Conservation (phyloP, 164 flowering plant species). For the Annona squamosa region DNA sequence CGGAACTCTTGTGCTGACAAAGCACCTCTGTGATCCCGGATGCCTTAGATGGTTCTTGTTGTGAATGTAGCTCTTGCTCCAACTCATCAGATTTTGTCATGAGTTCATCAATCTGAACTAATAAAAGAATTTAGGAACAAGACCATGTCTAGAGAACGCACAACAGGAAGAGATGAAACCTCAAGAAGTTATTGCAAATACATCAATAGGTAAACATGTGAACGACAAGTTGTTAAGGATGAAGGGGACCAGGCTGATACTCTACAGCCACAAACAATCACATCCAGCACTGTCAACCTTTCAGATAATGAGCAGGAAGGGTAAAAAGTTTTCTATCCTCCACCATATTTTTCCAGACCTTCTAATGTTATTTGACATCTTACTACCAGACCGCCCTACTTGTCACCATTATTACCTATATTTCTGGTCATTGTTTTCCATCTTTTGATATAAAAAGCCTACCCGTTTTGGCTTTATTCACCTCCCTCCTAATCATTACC, state of each 20-base stretch:
- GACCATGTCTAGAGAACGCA: not conserved
- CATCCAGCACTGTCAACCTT: not conserved
- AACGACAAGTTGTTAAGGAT: not conserved
- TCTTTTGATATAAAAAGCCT: too few relatives aligned
- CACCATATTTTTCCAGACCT: too few relatives aligned
- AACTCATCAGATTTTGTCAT: conserved; percentile 46
- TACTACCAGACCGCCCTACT: too few relatives aligned
- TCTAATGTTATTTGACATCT: too few relatives aligned
- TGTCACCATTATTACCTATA: too few relatives aligned
- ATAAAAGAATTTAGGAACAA: not conserved
- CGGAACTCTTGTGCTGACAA: conserved; percentile 58
- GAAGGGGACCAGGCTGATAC: not conserved
- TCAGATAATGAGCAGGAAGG: not conserved
- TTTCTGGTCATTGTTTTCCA: too few relatives aligned
- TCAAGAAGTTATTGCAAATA: not conserved
- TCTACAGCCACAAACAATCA: not conserved
- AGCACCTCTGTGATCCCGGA: conserved; percentile 44
- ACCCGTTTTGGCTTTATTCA: too few relatives aligned
- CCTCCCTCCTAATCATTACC: too few relatives aligned
- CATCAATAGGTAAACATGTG: not conserved
- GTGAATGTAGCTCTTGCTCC: conserved; percentile 22
- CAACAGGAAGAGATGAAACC: not conserved
- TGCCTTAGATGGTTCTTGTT: conserved; percentile 9
- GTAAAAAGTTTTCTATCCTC: too few relatives aligned
- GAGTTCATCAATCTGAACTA: conserved; percentile 69